These are phyloP conservation scores for Erigeron canadensis DNA, from an alignment of 129 eudicot genomes.

Conservation along the genomic window DNA sequence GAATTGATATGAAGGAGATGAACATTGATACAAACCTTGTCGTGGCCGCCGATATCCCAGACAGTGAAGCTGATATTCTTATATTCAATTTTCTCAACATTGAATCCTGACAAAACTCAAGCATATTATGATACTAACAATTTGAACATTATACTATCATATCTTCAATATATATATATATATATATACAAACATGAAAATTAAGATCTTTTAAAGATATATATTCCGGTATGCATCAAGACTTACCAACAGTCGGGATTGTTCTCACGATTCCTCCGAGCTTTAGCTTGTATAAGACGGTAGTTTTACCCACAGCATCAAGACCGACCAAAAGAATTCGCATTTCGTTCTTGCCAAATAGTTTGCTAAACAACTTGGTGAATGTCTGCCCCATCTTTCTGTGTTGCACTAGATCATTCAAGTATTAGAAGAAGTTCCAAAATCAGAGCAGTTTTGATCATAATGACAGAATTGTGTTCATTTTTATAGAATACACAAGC, in stretches of 20 bases:
- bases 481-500: no score
- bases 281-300: background rate
- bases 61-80: conserved; percentile 57
- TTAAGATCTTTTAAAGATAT: no score
- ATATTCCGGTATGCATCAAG: background rate
- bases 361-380: background rate
- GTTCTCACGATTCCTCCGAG: background rate
- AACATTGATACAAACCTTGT: conserved; percentile 32
- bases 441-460: no score
- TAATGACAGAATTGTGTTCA: no score
- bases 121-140: background rate
- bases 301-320: background rate
- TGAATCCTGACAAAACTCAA: conserved; percentile 33
- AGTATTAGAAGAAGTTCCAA: no score
- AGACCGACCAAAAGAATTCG: background rate
- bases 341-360: background rate
- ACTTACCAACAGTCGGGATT: background rate
- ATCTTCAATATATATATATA: no score
- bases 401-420: no score
- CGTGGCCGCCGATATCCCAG: conserved; percentile 54
- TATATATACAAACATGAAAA: no score
- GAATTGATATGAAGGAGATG: background rate
- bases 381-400: background rate
- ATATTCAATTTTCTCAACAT: conserved; percentile 51
- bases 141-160: no score